These are phyloP conservation scores for Exophiala spinifera DNA, from an alignment of 2,329 filamentous ascomycete species.

Conservation along the genomic window DNA sequence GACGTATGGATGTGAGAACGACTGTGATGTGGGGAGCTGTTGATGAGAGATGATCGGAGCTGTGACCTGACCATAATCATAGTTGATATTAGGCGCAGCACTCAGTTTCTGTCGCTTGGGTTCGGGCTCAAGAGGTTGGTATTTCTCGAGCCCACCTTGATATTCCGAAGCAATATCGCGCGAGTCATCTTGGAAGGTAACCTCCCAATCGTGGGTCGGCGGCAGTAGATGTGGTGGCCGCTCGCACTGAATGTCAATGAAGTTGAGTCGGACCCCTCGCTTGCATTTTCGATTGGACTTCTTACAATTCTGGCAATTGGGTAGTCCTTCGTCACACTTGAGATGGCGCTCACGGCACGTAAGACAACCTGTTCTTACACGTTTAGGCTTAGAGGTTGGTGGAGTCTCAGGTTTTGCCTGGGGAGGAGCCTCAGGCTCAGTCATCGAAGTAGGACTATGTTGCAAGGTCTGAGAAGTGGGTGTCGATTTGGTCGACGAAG, in stretches of 20 bases:
- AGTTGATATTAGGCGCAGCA: constrained; percentile 25
- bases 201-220: constrained; percentile 63
- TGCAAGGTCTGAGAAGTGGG: constrained; percentile 23
- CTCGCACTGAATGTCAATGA: constrained; percentile 78
- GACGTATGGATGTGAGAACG: constrained; percentile 36
- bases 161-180: constrained; percentile 89
- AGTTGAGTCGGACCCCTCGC: constrained; percentile 82
- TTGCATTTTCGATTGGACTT: constrained; percentile 86
- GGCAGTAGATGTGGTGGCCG: constrained; percentile 57
- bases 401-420: constrained; percentile 16
- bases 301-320: constrained; percentile 71
- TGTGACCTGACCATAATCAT: constrained; percentile 35
- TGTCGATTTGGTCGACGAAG: constrained; percentile 25
- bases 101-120: constrained; percentile 29
- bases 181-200: constrained; percentile 85
- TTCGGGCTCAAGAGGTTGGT: constrained; percentile 56
- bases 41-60: constrained; percentile 43
- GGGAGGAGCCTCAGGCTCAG: constrained; percentile 16
- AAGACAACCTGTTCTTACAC: constrained; percentile 84
- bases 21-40: constrained; percentile 41
- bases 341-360: constrained; percentile 87
- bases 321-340: constrained; percentile 78
- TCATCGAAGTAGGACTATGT: constrained; percentile 27
- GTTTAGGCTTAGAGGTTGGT: constrained; percentile 63
- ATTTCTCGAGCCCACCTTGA: constrained; percentile 70